Evolutionary conservation across 495 filamentous ascomycete genomes (phyloP).

Genomic region (Xylaria grammica): DNA sequence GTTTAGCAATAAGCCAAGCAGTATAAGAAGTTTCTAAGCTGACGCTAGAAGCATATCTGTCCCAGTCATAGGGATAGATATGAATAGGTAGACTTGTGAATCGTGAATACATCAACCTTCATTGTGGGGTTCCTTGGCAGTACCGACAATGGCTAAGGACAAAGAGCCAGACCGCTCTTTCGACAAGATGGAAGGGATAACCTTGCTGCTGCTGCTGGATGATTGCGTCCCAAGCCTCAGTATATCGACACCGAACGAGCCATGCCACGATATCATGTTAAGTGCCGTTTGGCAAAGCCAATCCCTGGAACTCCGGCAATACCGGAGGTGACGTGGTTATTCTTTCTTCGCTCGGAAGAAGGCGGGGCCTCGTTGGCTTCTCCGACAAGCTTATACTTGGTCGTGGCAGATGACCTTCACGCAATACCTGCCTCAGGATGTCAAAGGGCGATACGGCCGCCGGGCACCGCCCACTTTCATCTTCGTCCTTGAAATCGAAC

Average conservation of each 20-base stretch:
- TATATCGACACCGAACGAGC: conserved; percentile 1
- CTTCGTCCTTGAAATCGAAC: conserved; percentile 4
- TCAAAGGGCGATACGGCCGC: neutral
- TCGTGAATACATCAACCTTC: neutral
- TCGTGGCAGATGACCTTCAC: neutral
- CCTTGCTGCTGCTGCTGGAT: conserved; percentile 4
- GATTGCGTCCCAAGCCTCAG: conserved; percentile 4
- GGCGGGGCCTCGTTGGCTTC: neutral
- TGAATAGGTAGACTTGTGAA: neutral
- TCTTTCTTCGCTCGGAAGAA: conserved; percentile 11
- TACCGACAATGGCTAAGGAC: conserved; percentile 6
- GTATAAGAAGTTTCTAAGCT: neutral
- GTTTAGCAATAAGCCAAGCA: neutral
- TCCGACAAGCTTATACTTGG: neutral
- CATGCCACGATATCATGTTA: conserved; percentile 8
- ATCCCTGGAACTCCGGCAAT: neutral
- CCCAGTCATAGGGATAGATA: neutral
- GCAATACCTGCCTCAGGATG: neutral
- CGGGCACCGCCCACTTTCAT: neutral
- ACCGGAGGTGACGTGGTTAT: conserved; percentile 9
- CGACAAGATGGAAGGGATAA: neutral
- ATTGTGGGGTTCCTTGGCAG: conserved; percentile 8
- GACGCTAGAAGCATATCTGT: conserved; percentile 1
- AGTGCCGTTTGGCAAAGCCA: conserved; percentile 2
- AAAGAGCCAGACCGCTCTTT: conserved; percentile 14